These are phyloP conservation scores for Holtermannia corniformis DNA, from an alignment of 768 basidiomycete genomes.

Conservation along the genomic window DNA sequence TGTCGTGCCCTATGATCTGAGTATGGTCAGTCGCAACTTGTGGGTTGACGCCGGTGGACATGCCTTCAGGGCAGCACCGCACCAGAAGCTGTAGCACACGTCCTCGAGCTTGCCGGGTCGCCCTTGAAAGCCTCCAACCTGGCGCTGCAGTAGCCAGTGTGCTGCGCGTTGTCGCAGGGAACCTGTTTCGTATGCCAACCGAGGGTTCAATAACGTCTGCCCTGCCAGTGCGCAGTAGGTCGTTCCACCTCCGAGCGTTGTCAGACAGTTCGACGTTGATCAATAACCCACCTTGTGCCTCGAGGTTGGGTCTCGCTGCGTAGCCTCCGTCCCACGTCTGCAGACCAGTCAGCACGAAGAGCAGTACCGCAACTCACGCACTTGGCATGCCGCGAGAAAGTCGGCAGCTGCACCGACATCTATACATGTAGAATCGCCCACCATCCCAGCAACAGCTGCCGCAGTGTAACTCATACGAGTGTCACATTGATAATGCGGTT, in stretches of 20 bases:
- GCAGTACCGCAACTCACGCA: too few relatives aligned
- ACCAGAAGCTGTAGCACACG: slow-evolving; percentile 97
- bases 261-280: neutral
- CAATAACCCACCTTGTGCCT: slow-evolving; percentile 62
- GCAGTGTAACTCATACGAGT: slow-evolving; percentile 78
- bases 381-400: slow-evolving; percentile 65
- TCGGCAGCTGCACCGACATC: slow-evolving; percentile 53
- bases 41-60: slow-evolving; percentile 19
- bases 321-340: slow-evolving; percentile 92
- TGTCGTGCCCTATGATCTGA: slow-evolving; percentile 60
- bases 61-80: slow-evolving; percentile 68
- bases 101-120: slow-evolving; percentile 79
- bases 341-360: neutral
- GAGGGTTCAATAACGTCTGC: slow-evolving; percentile 44
- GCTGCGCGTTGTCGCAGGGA: slow-evolving; percentile 48
- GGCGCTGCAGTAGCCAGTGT: slow-evolving; percentile 69
- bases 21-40: neutral
- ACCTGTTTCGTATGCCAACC: neutral
- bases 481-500: slow-evolving; percentile 51
- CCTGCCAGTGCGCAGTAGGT: slow-evolving; percentile 86
- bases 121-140: slow-evolving; percentile 78
- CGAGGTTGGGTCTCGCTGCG: slow-evolving; percentile 67
- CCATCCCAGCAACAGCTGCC: slow-evolving; percentile 67
- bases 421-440: slow-evolving; percentile 69
- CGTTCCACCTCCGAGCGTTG: slow-evolving; percentile 60